phyloP scores from a whole-genome alignment of 352 stramenopile species.

The Globisporangium sylvaticum region DNA sequence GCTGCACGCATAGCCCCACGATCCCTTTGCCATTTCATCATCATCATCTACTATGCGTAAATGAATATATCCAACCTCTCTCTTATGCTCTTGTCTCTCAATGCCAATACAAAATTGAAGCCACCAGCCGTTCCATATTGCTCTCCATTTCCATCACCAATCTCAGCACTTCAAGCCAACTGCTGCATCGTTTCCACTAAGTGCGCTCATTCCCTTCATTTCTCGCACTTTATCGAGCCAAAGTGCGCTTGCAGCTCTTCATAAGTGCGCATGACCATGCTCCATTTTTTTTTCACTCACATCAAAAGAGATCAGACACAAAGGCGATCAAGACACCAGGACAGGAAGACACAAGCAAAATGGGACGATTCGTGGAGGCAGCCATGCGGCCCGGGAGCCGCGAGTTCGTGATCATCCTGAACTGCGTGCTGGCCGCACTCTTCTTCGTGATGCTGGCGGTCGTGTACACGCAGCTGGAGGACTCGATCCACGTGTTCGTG shows the following conservation, averaged over 20 bases:
- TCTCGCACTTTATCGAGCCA: not conserved
- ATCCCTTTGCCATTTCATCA: not conserved
- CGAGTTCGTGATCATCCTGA: slow-evolving; percentile 73
- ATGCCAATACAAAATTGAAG: too few species aligned
- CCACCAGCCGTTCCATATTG: too few species aligned
- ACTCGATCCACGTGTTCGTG: slow-evolving; percentile 80
- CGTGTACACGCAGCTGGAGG: slow-evolving; percentile 77
- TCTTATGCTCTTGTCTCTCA: too few species aligned
- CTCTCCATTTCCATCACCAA: too few species aligned
- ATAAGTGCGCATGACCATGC: not conserved
- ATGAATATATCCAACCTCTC: not conserved
- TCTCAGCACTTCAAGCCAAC: slow-evolving; percentile 1
- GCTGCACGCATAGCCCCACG: not conserved
- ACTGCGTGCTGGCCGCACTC: slow-evolving; percentile 62
- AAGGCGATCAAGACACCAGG: not conserved
- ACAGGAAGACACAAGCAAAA: slow-evolving; percentile 6
- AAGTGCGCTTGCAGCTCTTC: not conserved
- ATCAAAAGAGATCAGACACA: not conserved
- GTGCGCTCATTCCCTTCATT: not conserved
- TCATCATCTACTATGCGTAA: not conserved
- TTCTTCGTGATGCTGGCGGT: slow-evolving; percentile 71
- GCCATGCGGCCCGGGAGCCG: slow-evolving; percentile 61
- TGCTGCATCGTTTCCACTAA: not conserved
- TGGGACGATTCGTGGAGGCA: slow-evolving; percentile 39
- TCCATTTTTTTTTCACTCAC: not conserved